A percentile compares a stretch with the other conserved stretches of the same genome.
phyloP scores from a whole-genome alignment of 306 rosid species.

The Sicyos edulis region DNA sequence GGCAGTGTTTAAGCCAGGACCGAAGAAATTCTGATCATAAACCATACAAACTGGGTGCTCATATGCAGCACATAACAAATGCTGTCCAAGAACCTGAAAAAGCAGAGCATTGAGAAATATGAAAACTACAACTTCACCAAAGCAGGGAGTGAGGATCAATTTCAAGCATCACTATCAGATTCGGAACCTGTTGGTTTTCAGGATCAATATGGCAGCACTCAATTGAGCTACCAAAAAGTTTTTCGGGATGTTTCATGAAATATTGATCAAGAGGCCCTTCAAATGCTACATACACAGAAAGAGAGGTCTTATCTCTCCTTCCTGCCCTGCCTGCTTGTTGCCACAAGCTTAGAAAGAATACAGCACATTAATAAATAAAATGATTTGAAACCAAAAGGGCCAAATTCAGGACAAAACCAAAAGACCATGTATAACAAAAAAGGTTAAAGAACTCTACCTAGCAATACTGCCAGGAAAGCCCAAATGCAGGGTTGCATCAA shows the following conservation, averaged over 20 bases:
- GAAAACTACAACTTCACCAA: conserved; percentile 10
- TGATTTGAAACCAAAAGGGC: conserved; percentile 13
- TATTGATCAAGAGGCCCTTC: conserved; percentile 92
- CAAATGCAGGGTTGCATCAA: conserved; percentile 89
- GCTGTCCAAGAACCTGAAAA: conserved; percentile 77
- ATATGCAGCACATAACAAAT: conserved; percentile 78
- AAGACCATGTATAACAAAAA: conserved; percentile 10
- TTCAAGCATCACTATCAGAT: conserved; percentile 3
- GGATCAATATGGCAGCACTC: conserved; percentile 87
- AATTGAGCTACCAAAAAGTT: conserved; percentile 78
- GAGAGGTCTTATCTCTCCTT: conserved; percentile 81
- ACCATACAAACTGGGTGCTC: conserved; percentile 61
- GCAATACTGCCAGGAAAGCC: conserved; percentile 97
- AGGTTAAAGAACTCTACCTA: conserved; percentile 41
- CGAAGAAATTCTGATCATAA: conserved; percentile 69
- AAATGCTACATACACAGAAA: conserved; percentile 86
- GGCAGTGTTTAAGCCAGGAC: conserved; percentile 47
- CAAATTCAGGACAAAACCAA: conserved; percentile 21
- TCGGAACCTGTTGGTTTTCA: conserved; percentile 71
- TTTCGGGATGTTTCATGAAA: conserved; percentile 71
- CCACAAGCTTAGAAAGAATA: conserved; percentile 59
- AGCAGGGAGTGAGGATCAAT: conserved; percentile 18
- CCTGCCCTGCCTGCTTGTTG: conserved; percentile 98
- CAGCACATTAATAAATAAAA: not conserved
- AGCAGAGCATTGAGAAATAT: conserved; percentile 23